Evolutionary conservation across 768 basidiomycete genomes (phyloP).

Genomic region (Russula sp.): DNA sequence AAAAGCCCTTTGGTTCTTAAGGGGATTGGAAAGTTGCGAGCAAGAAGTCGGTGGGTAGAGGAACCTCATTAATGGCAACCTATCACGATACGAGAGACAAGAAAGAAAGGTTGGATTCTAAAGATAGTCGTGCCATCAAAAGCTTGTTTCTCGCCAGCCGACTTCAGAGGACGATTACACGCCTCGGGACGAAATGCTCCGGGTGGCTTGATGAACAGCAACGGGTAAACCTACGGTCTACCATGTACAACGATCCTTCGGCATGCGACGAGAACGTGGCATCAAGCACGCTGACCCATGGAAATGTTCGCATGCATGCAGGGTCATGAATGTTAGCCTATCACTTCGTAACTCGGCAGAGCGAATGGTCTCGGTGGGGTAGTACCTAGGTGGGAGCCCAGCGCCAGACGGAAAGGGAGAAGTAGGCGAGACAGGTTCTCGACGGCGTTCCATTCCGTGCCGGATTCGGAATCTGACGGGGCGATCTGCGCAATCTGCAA

Average conservation of each 20-base stretch:
- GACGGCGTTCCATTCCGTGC: constrained; percentile 7
- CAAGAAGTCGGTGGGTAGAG: not conserved
- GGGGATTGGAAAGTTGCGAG: not conserved
- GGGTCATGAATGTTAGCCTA: not conserved
- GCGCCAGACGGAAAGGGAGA: not conserved
- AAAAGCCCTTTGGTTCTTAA: not conserved
- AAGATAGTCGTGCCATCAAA: not conserved
- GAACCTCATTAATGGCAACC: not conserved
- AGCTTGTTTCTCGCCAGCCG: not conserved
- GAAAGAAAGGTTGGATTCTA: not conserved
- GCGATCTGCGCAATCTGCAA: constrained; percentile 21
- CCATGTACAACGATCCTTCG: not conserved
- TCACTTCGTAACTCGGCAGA: constrained; percentile 8
- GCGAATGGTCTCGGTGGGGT: not conserved
- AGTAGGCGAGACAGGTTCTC: not conserved
- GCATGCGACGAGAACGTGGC: not conserved
- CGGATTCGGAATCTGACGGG: not conserved
- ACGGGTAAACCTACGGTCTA: not conserved
- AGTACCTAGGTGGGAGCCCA: not conserved
- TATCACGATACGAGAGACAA: not conserved
- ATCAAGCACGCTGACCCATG: not conserved
- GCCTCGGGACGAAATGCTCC: not conserved
- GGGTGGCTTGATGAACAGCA: constrained; percentile 6
- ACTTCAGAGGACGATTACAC: not conserved
- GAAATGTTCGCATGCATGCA: not conserved